Conservation (phyloP, 2,329 filamentous ascomycete genomes). For the Daldinia sp. region DNA sequence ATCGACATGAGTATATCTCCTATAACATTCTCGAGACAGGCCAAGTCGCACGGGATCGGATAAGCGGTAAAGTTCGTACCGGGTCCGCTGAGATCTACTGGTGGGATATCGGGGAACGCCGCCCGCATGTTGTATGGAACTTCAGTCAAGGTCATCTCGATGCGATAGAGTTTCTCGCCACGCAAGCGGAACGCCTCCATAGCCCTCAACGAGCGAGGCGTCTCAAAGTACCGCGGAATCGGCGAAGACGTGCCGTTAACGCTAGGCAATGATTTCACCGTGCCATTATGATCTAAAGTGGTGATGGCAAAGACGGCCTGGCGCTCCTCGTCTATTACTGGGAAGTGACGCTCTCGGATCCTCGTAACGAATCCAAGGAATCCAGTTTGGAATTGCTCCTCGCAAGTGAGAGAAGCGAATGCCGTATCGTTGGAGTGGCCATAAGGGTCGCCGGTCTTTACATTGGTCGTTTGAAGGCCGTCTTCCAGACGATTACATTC, state of each 20-base stretch:
- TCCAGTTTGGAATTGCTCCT: conserved; percentile 40
- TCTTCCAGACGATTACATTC: conserved; percentile 40
- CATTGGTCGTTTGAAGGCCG: conserved; percentile 37
- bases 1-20: conserved; percentile 31
- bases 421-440: conserved; percentile 40
- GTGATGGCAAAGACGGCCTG: conserved; percentile 37
- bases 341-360: conserved; percentile 36
- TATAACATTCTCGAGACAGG: conserved; percentile 30
- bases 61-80: conserved; percentile 25
- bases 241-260: conserved; percentile 38
- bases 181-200: conserved; percentile 32
- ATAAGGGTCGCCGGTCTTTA: conserved; percentile 33
- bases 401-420: conserved; percentile 37
- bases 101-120: conserved; percentile 26
- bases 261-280: conserved; percentile 33
- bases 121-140: conserved; percentile 37
- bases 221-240: conserved; percentile 39
- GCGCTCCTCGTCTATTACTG: conserved; percentile 38
- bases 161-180: conserved; percentile 32
- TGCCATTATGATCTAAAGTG: conserved; percentile 39
- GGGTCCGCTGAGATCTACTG: conserved; percentile 19
- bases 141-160: conserved; percentile 40
- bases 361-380: conserved; percentile 40
- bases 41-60: conserved; percentile 22
- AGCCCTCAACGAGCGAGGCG: conserved; percentile 35